Evolutionary conservation across 805 yeast genomes (phyloP), one percentile per base, ranked within the genome.

Genomic region (Candida pseudofarinosa): DNA sequence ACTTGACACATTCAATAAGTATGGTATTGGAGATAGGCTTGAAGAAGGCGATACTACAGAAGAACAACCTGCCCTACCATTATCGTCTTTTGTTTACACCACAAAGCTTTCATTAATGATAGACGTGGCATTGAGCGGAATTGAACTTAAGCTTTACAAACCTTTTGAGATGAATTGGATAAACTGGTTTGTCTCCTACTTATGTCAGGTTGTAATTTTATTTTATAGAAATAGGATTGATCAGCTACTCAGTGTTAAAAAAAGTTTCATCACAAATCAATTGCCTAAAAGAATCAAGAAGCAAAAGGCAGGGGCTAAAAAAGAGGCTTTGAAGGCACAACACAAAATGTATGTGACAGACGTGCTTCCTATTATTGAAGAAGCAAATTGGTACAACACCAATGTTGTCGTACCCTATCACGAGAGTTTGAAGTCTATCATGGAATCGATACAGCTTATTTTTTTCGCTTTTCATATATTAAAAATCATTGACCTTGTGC

Each of bases 61-160:
- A 35, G 65, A 57, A n/a, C 67, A 61, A 13, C 70, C 78, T 1
- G 76, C 82, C 0, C 65, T 87, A 55, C 88, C 91, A 2, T 59
- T 87, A 23, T 74, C 91, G 6, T 78, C 88, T 1, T 88, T 81
- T 79, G 71, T 84, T 1, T 85, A 79, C 56, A 73, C 68, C 49
- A 71, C 76, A 48, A 91, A 91, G 59, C 61, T 89, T 34, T 71
- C 70, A 31, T 65, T 77, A 28, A 91, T 91, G 96, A 52, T 79
- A 13, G 84, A 85, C 55, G 79, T 82, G n/a, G 76, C 79, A 1
- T 60, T 88, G 23, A 75, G 80, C 44, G 93, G 96, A 1, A 78
- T 88, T 50, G 91, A 85, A 51, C 70, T 86, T 33, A 86, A 86
- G 18, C 60, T 88, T 12, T 87, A 85, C 58, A 79, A 80, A 50